A percentile compares a stretch with the other conserved stretches of the same genome.
Conservation (phyloP, 495 filamentous ascomycete genomes). For the Xylaria bambusicola region DNA sequence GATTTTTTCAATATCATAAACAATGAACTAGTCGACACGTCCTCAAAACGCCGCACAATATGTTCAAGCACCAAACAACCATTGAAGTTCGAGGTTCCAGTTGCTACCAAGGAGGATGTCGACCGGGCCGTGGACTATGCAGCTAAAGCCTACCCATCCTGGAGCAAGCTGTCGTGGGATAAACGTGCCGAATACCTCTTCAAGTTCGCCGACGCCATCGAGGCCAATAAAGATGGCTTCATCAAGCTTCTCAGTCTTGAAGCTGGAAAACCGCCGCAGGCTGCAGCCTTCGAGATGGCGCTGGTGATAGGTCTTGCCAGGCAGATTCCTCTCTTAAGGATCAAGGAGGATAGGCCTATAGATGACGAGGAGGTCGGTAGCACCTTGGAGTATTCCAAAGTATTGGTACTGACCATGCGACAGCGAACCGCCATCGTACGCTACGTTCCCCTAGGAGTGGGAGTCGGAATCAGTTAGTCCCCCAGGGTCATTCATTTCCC, state of each 20-base stretch:
- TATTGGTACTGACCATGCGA: background rate
- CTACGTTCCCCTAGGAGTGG: slow-evolving; percentile 43
- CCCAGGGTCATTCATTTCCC: no score
- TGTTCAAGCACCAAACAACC: slow-evolving; percentile 54
- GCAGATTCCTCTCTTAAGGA: background rate
- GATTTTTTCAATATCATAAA: slow-evolving; percentile 49
- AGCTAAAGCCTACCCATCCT: slow-evolving; percentile 50
- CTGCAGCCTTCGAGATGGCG: slow-evolving; percentile 1
- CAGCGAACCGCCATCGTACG: slow-evolving; percentile 3
- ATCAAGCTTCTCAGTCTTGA: slow-evolving; percentile 55
- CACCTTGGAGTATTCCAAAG: background rate
- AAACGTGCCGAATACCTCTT: slow-evolving; percentile 49
- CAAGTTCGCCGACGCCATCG: slow-evolving; percentile 51
- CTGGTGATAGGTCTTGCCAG: background rate
- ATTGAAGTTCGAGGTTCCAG: slow-evolving; percentile 42
- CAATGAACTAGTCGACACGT: slow-evolving; percentile 39
- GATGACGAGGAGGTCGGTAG: slow-evolving; percentile 4
- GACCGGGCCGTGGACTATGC: slow-evolving; percentile 55
- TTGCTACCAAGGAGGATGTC: slow-evolving; percentile 53
- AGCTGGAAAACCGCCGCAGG: slow-evolving; percentile 54
- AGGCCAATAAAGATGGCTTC: slow-evolving; percentile 47
- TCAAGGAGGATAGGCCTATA: slow-evolving; percentile 5
- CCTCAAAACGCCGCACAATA: slow-evolving; percentile 43
- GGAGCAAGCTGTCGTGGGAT: slow-evolving; percentile 52
- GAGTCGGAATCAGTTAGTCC: slow-evolving; percentile 46